Evolutionary conservation across 2,329 filamentous ascomycete genomes (phyloP), one percentile per base, ranked within the genome.

Genomic region (Colletotrichum falcatum): DNA sequence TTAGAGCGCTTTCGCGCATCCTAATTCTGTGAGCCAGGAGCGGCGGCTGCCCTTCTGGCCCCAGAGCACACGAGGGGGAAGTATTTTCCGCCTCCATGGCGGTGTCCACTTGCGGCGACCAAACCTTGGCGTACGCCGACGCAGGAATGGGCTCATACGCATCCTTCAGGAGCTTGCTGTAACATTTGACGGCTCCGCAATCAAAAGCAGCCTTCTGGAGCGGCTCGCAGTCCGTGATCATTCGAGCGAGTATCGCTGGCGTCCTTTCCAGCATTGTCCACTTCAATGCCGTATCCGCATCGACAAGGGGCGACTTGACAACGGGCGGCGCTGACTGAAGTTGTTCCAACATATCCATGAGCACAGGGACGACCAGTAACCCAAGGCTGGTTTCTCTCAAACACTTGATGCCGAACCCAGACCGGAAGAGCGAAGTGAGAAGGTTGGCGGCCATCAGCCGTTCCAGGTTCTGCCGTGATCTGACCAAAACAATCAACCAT

Each of bases 171-270:
- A 89, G 79, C 62, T 81, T 84, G 65, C 81, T 82, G 39, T 87
- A 76, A 2, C 81, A 79, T 73, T 83, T 83, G 58, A 87, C 80
- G 1, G 83, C 86, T 33, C 83, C 80, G 66, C 85, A 86, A 71
- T 98, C 93, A 53, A 91, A 91, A 0, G 94, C 94, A 46, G 94
- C 91, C 75, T 91, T 92, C 80, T 98, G 95, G 63, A 98, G 85
- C 69, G 89, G 87, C 71, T 92, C 89, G 78, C 91, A 94, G 76
- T 96, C 93, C 33, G 90, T 89, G 23, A 97, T 90, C 48, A 98
- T 85, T 55, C 91, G 89, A 20, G 94, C 93, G 65, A 98, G 84
- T 14, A 97, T 88, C 1, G 89, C 87, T 9, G 95, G 93, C 2
- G 92, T 90, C 72, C 89, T 89, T 78, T 95, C 93, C 65, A 90